A percentile compares a stretch with the other conserved stretches of the same genome.
These are phyloP conservation scores for Cryoendolithus antarcticus DNA, from an alignment of 2,329 filamentous ascomycete genomes.

Conservation along the genomic window DNA sequence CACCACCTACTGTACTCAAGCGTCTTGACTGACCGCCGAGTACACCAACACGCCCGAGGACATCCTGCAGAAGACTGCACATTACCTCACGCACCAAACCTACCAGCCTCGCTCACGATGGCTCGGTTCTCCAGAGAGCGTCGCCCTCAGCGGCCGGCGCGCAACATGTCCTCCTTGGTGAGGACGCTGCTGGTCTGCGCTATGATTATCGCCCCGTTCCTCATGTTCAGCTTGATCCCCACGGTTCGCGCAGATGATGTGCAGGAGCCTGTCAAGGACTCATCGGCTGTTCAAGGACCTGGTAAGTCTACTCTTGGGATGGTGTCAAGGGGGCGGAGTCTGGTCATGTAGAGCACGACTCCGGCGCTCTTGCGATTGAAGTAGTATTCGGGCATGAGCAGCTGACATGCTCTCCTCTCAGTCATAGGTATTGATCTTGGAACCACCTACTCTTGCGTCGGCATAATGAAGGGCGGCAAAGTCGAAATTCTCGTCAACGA, in stretches of 20 bases:
- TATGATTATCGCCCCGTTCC: conserved; percentile 72
- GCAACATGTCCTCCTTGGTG: conserved; percentile 45
- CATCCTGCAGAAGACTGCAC: background rate
- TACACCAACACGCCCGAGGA: background rate
- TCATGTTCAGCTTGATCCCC: conserved; percentile 56
- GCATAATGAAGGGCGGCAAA: conserved; percentile 91
- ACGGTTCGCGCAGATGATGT: conserved; percentile 42
- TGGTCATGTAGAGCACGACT: no score
- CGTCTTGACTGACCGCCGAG: no score
- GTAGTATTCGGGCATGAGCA: background rate
- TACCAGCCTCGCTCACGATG: conserved; percentile 19
- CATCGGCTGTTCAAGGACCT: conserved; percentile 50
- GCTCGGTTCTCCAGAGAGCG: conserved; percentile 23
- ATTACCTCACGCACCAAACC: conserved; percentile 5
- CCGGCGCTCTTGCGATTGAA: no score
- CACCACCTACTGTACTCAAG: background rate
- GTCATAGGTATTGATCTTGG: conserved; percentile 94
- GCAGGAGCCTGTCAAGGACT: conserved; percentile 52
- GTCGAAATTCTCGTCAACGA: conserved; percentile 94
- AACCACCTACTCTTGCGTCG: conserved; percentile 77
- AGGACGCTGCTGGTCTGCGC: conserved; percentile 85
- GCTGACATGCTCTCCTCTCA: conserved; percentile 17
- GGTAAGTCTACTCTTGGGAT: conserved; percentile 27
- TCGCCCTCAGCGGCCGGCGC: conserved; percentile 9
- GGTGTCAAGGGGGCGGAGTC: no score